These are phyloP conservation scores for Chaetoceros muelleri DNA, from an alignment of 108 stramenopile species.

Conservation along the genomic window DNA sequence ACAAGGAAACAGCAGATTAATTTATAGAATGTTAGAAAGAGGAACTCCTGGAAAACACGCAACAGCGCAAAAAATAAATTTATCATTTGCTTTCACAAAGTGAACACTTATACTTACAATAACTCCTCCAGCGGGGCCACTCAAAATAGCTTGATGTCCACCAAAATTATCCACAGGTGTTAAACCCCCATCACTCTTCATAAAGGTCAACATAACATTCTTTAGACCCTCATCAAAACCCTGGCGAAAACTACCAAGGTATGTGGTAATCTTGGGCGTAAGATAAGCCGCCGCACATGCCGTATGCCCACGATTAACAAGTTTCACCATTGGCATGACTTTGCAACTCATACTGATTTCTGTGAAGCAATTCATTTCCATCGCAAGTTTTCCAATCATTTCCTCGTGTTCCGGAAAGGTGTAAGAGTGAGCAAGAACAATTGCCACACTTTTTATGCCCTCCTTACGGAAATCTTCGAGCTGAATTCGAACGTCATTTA, in stretches of 20 bases:
- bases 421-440: constrained; percentile 82
- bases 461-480: constrained; percentile 51
- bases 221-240: constrained; percentile 81
- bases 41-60: not conserved
- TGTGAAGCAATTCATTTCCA: constrained; percentile 73
- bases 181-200: constrained; percentile 98
- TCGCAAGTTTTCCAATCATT: constrained; percentile 68
- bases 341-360: constrained; percentile 82
- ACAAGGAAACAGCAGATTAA: too few species aligned
- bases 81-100: not conserved
- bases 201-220: constrained; percentile 83
- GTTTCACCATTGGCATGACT: constrained; percentile 93
- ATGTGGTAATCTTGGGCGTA: constrained; percentile 87
- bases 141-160: constrained; percentile 91
- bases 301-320: constrained; percentile 89
- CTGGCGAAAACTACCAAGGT: constrained; percentile 68
- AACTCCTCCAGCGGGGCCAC: constrained; percentile 82
- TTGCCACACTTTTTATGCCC: constrained; percentile 81
- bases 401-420: constrained; percentile 80
- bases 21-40: too few species aligned
- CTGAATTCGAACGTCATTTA: constrained; percentile 36
- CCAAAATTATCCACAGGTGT: constrained; percentile 88
- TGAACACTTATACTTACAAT: not conserved
- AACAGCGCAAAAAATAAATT: not conserved
- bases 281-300: constrained; percentile 95